phyloP scores from a whole-genome alignment of 2,329 filamentous ascomycete species.

The Penicillium sp. region DNA sequence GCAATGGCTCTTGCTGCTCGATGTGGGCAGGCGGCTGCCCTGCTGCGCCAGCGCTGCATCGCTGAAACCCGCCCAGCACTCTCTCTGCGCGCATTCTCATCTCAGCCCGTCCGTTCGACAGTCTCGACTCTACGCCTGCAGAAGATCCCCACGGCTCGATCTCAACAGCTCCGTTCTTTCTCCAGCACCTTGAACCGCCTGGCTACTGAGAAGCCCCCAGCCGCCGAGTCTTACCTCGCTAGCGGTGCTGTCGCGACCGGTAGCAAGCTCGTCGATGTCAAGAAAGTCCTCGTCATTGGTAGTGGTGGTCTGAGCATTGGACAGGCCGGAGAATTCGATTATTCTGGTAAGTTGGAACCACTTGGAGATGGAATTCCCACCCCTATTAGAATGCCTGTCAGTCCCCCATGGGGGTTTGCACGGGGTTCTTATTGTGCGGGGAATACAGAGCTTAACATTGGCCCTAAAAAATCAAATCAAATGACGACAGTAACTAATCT shows the following conservation, averaged over 20 bases:
- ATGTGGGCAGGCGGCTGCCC: constrained; percentile 43
- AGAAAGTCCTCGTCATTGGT: constrained; percentile 96
- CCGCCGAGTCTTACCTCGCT: constrained; percentile 81
- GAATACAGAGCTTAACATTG: constrained; percentile 2
- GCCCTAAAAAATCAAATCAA: not conserved
- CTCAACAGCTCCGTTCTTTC: constrained; percentile 45
- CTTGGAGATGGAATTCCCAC: not conserved
- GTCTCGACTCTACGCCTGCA: constrained; percentile 37
- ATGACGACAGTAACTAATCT: constrained; percentile 19
- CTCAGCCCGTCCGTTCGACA: constrained; percentile 33
- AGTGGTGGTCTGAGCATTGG: constrained; percentile 94
- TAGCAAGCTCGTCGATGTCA: constrained; percentile 77
- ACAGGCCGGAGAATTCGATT: constrained; percentile 97
- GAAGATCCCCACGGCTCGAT: constrained; percentile 38
- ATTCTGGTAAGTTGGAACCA: constrained; percentile 70
- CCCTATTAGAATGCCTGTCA: not conserved
- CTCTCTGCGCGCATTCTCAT: constrained; percentile 40
- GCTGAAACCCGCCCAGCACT: constrained; percentile 37
- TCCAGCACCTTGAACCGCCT: constrained; percentile 41
- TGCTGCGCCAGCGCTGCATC: constrained; percentile 44
- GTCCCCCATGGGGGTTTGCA: constrained; percentile 1
- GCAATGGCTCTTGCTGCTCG: constrained; percentile 48
- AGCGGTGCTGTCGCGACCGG: constrained; percentile 80
- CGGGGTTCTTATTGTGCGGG: constrained; percentile 5
- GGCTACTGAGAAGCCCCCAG: constrained; percentile 66